Percentiles rank a stretch among this genome's conserved stretches.
These are phyloP conservation scores for Taphrina flavorubra DNA, from an alignment of 1,139 yeast species.

Conservation along the genomic window DNA sequence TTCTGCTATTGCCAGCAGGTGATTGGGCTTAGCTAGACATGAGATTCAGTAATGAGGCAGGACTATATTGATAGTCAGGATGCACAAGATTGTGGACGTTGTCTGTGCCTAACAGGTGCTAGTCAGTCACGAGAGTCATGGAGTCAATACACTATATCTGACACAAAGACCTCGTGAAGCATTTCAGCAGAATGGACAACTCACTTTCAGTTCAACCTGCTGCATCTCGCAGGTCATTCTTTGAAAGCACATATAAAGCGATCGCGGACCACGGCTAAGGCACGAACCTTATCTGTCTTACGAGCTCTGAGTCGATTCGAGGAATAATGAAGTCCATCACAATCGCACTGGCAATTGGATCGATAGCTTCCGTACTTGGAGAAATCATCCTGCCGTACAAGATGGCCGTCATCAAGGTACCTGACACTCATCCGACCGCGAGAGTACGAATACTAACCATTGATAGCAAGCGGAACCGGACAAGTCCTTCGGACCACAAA, in stretches of 20 bases:
- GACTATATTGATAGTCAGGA: neutral
- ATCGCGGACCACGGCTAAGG: too few relatives aligned
- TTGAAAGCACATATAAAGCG: too few relatives aligned
- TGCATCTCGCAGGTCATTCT: too few relatives aligned
- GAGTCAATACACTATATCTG: slow-evolving; percentile 4
- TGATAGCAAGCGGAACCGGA: slow-evolving; percentile 14
- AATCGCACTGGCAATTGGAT: neutral
- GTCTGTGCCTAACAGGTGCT: too few relatives aligned
- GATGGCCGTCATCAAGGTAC: slow-evolving; percentile 13
- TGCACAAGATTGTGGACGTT: neutral
- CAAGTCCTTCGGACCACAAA: slow-evolving; percentile 17
- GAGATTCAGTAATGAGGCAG: too few relatives aligned
- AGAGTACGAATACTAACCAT: neutral
- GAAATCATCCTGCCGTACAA: slow-evolving; percentile 12
- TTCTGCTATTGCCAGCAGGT: too few relatives aligned
- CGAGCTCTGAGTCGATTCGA: too few relatives aligned
- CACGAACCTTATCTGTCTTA: too few relatives aligned
- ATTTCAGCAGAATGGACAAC: too few relatives aligned
- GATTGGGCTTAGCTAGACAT: too few relatives aligned
- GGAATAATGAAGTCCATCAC: neutral
- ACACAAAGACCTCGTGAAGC: neutral
- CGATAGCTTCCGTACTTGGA: slow-evolving; percentile 1
- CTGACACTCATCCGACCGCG: neutral
- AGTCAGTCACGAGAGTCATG: neutral
- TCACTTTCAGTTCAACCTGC: too few relatives aligned